phyloP scores from a whole-genome alignment of 345 rosid genomes.

The Citrus trifoliata region DNA sequence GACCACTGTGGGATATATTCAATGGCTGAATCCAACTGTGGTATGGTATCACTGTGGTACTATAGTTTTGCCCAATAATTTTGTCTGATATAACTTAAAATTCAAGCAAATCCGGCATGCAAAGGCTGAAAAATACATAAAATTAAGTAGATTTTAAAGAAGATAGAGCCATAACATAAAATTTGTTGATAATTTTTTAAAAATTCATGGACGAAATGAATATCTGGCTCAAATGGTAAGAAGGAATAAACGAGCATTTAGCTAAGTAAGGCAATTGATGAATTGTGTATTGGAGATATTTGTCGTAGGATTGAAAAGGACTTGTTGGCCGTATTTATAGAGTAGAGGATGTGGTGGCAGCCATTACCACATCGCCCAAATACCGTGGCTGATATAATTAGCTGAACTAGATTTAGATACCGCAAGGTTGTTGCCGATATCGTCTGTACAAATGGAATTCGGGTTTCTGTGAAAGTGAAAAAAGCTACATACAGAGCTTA shows the following conservation, averaged over 20 bases:
- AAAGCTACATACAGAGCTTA: not conserved
- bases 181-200: too few relatives aligned
- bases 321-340: not conserved
- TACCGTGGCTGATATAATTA: not conserved
- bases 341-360: not conserved
- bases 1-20: too few relatives aligned
- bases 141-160: too few relatives aligned
- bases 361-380: not conserved
- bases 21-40: too few relatives aligned
- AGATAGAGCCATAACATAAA: too few relatives aligned
- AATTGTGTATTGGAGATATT: not conserved
- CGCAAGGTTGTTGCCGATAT: not conserved
- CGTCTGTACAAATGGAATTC: not conserved
- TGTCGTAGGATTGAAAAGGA: not conserved
- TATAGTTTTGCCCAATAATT: too few relatives aligned
- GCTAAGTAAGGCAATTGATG: not conserved
- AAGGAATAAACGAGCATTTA: not conserved
- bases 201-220: not conserved
- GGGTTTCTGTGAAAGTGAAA: not conserved
- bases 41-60: too few relatives aligned
- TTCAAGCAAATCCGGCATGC: too few relatives aligned
- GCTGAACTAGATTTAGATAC: too few relatives aligned
- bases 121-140: too few relatives aligned
- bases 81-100: too few relatives aligned
- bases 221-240: not conserved